phyloP scores from a whole-genome alignment of 768 basidiomycete genomes.

The Neoboletus magnificus region DNA sequence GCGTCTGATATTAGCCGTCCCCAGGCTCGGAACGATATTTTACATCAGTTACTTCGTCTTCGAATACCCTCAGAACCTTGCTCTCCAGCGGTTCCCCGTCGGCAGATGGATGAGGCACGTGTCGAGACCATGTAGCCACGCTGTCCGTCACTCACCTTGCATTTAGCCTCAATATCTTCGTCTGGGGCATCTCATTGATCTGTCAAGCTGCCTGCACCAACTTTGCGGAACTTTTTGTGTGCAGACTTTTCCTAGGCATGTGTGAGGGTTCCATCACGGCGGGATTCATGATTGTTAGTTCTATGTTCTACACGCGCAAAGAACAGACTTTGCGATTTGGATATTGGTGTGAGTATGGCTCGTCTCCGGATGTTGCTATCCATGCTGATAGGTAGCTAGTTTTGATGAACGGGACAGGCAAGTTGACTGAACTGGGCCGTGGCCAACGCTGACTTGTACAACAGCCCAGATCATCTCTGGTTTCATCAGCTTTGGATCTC shows the following conservation, averaged over 20 bases:
- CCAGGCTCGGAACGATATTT: slow-evolving; percentile 73
- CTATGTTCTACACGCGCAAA: slow-evolving; percentile 74
- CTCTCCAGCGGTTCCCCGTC: slow-evolving; percentile 68
- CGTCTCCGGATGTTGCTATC: neutral
- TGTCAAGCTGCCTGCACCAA: slow-evolving; percentile 69
- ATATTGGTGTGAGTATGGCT: slow-evolving; percentile 62
- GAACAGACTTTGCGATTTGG: slow-evolving; percentile 70
- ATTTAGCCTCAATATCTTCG: slow-evolving; percentile 58
- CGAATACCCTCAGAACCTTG: slow-evolving; percentile 73
- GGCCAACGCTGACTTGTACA: slow-evolving; percentile 2
- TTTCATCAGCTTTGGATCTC: slow-evolving; percentile 62
- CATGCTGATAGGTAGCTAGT: slow-evolving; percentile 36
- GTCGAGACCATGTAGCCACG: neutral
- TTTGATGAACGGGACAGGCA: slow-evolving; percentile 73
- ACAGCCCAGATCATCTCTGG: slow-evolving; percentile 68
- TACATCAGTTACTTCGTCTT: slow-evolving; percentile 69
- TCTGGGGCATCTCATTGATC: slow-evolving; percentile 61
- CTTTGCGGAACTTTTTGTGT: slow-evolving; percentile 61
- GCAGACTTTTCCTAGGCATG: slow-evolving; percentile 63
- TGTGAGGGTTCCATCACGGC: slow-evolving; percentile 73
- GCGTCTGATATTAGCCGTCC: neutral
- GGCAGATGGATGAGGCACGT: slow-evolving; percentile 77
- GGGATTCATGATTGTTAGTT: slow-evolving; percentile 72
- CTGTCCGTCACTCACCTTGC: neutral
- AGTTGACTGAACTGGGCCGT: neutral